Evolutionary conservation across 352 stramenopile genomes (phyloP).

Genomic region (Pythium utonaiense): DNA sequence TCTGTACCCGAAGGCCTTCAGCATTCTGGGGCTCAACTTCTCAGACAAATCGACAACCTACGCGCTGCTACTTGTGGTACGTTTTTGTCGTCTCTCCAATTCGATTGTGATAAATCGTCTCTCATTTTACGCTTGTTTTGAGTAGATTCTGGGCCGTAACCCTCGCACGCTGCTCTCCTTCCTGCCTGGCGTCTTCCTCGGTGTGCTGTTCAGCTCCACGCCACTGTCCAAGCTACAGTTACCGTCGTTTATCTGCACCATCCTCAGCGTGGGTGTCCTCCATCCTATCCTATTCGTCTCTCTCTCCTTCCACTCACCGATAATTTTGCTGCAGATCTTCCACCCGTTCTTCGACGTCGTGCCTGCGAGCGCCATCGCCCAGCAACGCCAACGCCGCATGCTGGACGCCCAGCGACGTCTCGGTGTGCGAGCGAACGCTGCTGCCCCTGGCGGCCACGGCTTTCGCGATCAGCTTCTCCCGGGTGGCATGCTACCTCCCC

Average conservation of each 20-base stretch:
- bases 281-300: not conserved
- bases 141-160: constrained; percentile 65
- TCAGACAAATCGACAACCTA: constrained; percentile 84
- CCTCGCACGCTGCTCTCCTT: constrained; percentile 55
- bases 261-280: constrained; percentile 41
- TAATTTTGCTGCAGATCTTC: constrained; percentile 38
- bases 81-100: not conserved
- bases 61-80: constrained; percentile 67
- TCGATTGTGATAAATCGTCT: not conserved
- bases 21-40: constrained; percentile 65
- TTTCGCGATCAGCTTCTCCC: constrained; percentile 82
- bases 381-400: constrained; percentile 69
- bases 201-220: constrained; percentile 65
- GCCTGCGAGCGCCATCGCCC: constrained; percentile 51
- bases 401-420: constrained; percentile 71
- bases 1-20: constrained; percentile 58
- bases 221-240: constrained; percentile 68
- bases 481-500: constrained; percentile 50
- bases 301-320: not conserved
- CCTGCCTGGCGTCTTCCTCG: constrained; percentile 52
- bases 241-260: constrained; percentile 61
- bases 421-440: constrained; percentile 30
- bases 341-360: constrained; percentile 78
- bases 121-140: no score
- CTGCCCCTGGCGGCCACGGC: constrained; percentile 42